Conservation (phyloP, 441 rosid genomes). For the Gossypium lobatum region DNA sequence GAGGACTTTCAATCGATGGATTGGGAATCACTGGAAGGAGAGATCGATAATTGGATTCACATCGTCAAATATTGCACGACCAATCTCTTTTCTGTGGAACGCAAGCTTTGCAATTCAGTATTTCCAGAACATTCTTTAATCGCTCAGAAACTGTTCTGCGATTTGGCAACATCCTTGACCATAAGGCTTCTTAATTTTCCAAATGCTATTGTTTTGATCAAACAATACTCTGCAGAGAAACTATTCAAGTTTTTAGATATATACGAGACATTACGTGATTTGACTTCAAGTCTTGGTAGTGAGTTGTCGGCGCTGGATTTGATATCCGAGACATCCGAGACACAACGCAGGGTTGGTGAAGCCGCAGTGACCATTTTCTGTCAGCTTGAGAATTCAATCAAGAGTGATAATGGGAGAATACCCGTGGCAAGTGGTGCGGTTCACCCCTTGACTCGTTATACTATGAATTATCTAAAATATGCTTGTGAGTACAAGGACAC, state of each 20-base stretch:
- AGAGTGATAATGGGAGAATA: constrained; percentile 39
- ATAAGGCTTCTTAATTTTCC: constrained; percentile 46
- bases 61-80: constrained; percentile 29
- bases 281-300: constrained; percentile 25
- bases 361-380: constrained; percentile 44
- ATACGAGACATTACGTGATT: constrained; percentile 46
- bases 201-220: constrained; percentile 41
- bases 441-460: constrained; percentile 69
- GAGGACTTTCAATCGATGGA: constrained; percentile 40
- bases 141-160: constrained; percentile 32
- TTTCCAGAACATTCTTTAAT: constrained; percentile 27
- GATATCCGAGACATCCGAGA: constrained; percentile 24
- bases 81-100: constrained; percentile 28
- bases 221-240: constrained; percentile 46
- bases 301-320: constrained; percentile 15
- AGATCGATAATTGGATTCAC: constrained; percentile 33
- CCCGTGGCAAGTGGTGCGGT: constrained; percentile 65
- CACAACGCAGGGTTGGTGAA: constrained; percentile 38
- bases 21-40: constrained; percentile 46
- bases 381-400: constrained; percentile 57
- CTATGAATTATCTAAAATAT: constrained; percentile 67
- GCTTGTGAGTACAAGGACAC: constrained; percentile 68
- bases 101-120: constrained; percentile 29
- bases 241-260: constrained; percentile 62
- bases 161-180: constrained; percentile 33